These are phyloP conservation scores for Sarocladium oryzae DNA, from an alignment of 2,329 filamentous ascomycete species.

Conservation along the genomic window DNA sequence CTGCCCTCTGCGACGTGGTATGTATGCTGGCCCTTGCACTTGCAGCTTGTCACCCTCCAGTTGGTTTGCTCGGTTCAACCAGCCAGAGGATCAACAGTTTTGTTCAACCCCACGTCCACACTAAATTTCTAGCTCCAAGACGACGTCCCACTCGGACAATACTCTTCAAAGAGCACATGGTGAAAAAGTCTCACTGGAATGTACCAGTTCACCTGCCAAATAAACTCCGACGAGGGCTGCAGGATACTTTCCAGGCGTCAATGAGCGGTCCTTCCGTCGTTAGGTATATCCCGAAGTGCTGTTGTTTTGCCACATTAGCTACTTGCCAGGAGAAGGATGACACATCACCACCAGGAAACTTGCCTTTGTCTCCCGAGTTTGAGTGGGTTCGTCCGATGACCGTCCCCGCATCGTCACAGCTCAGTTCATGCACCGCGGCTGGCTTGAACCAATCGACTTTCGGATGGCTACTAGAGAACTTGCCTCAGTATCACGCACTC, in stretches of 20 bases:
- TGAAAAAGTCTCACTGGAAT: not conserved
- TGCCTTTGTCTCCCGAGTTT: not conserved
- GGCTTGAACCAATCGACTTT: not conserved
- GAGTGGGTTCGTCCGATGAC: not conserved
- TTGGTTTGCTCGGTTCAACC: not conserved
- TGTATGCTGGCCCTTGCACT: not conserved
- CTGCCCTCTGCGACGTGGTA: not conserved
- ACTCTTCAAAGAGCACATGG: not conserved
- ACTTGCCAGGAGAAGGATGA: not conserved
- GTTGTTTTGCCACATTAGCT: no score
- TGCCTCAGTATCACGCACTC: not conserved
- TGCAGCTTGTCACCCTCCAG: not conserved
- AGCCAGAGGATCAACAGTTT: not conserved
- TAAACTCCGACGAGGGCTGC: no score
- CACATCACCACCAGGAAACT: no score
- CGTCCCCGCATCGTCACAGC: not conserved
- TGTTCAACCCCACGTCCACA: not conserved
- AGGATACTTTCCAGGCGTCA: no score
- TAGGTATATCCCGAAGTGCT: no score
- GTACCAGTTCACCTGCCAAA: not conserved
- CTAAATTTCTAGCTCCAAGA: not conserved
- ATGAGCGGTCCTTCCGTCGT: no score
- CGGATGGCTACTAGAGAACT: not conserved
- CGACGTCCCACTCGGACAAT: not conserved
- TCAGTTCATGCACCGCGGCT: conserved; percentile 3